Evolutionary conservation across 768 basidiomycete species (phyloP).

Genomic region (Tricholoma matsutake): DNA sequence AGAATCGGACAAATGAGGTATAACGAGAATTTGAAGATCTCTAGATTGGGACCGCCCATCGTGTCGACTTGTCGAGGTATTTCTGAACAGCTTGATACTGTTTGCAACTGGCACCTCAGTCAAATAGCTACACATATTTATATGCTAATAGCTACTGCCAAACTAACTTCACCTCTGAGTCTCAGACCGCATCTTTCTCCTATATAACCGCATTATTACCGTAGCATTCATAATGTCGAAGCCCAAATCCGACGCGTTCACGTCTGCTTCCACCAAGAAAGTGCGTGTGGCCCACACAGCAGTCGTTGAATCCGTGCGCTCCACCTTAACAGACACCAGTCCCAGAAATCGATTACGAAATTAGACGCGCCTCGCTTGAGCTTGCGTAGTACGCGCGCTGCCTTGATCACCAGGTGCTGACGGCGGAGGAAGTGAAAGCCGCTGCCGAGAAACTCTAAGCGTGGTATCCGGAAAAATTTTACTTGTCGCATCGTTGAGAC

Average conservation of each 20-base stretch:
- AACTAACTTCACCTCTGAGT: too few relatives aligned
- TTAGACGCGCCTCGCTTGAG: conserved; percentile 22
- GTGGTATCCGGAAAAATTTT: conserved; percentile 52
- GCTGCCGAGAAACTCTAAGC: conserved; percentile 46
- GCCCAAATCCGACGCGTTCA: conserved; percentile 34
- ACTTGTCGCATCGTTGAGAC: conserved; percentile 2
- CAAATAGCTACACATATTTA: not conserved
- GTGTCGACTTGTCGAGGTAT: not conserved
- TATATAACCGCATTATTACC: not conserved
- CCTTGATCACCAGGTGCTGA: conserved; percentile 25
- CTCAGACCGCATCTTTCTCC: too few relatives aligned
- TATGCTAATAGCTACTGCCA: not conserved
- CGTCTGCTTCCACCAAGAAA: conserved; percentile 23
- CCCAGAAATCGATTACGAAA: conserved; percentile 27
- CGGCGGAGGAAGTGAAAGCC: conserved; percentile 32
- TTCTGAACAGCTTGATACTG: not conserved
- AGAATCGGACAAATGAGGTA: conserved; percentile 84
- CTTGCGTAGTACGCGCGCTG: conserved; percentile 26
- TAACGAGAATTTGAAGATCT: conserved; percentile 86
- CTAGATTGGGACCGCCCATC: conserved; percentile 64
- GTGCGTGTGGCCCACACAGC: conserved; percentile 27
- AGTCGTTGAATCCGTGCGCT: conserved; percentile 24
- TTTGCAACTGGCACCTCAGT: not conserved
- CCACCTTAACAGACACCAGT: conserved; percentile 36
- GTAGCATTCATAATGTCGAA: conserved; percentile 26